Conservation (phyloP, 1,284 basidiomycete species). For the Sanguinoderma infundibulare region DNA sequence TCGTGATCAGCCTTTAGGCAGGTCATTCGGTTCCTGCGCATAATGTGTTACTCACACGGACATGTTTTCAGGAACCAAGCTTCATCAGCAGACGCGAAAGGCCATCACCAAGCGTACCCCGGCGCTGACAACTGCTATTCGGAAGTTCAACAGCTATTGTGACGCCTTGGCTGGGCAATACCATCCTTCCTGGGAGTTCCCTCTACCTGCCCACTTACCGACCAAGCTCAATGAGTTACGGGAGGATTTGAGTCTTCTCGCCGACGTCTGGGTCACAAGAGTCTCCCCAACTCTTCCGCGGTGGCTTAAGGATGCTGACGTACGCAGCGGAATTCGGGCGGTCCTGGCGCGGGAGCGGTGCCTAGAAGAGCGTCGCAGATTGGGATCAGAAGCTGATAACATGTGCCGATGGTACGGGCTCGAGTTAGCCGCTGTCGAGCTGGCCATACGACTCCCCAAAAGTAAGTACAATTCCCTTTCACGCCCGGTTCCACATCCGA, state of each 20-base stretch:
- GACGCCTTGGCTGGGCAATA: constrained; percentile 29
- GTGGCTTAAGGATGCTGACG: constrained; percentile 40
- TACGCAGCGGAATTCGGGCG: constrained; percentile 28
- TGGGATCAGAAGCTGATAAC: constrained; percentile 32
- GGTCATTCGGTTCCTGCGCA: constrained; percentile 4
- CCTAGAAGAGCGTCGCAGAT: constrained; percentile 27
- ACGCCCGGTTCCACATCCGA: neutral
- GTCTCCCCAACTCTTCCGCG: constrained; percentile 23
- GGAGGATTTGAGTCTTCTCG: constrained; percentile 35
- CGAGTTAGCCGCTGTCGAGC: constrained; percentile 23
- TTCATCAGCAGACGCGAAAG: constrained; percentile 41
- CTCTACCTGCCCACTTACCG: constrained; percentile 29
- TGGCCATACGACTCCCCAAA: constrained; percentile 17
- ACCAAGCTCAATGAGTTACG: constrained; percentile 33
- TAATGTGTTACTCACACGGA: no score
- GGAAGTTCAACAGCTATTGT: constrained; percentile 42
- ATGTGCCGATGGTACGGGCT: constrained; percentile 30
- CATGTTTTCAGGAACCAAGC: constrained; percentile 38
- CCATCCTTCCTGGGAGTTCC: constrained; percentile 34
- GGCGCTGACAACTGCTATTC: constrained; percentile 35
- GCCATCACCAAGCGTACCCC: constrained; percentile 40
- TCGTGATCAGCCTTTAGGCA: constrained; percentile 37
- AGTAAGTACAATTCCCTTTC: constrained; percentile 15
- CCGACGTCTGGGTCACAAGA: constrained; percentile 44
- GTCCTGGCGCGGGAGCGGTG: constrained; percentile 37